A percentile compares a stretch with the other conserved stretches of the same genome.
Conservation (phyloP, 345 rosid species). For the Salix udensis region DNA sequence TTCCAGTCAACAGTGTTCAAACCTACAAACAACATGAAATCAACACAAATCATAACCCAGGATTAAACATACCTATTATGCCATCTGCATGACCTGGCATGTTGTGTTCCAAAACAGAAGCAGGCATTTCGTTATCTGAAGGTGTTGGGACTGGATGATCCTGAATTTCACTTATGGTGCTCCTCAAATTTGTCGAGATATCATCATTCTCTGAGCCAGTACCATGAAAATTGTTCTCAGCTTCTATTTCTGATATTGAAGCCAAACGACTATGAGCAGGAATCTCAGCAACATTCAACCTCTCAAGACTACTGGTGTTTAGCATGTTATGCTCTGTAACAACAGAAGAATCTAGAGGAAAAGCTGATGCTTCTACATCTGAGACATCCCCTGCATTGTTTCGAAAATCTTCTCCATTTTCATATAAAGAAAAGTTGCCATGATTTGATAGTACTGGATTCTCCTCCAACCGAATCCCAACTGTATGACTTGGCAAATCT, state of each 20-base stretch:
- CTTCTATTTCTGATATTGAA: constrained; percentile 64
- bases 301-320: constrained; percentile 25
- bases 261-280: constrained; percentile 36
- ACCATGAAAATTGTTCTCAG: constrained; percentile 35
- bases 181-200: constrained; percentile 31
- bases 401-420: constrained; percentile 38
- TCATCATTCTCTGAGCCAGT: constrained; percentile 38
- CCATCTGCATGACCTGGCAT: constrained; percentile 43
- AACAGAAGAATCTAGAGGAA: constrained; percentile 28
- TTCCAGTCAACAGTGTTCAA: not conserved
- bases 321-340: constrained; percentile 27
- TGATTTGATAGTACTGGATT: constrained; percentile 26
- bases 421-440: constrained; percentile 27
- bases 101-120: constrained; percentile 38
- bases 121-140: constrained; percentile 31
- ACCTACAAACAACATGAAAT: not conserved
- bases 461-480: constrained; percentile 36
- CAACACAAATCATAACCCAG: not conserved
- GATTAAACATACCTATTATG: constrained; percentile 14
- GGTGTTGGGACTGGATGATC: constrained; percentile 32
- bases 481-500: constrained; percentile 26
- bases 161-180: constrained; percentile 35
- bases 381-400: constrained; percentile 33
- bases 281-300: constrained; percentile 37
- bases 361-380: constrained; percentile 34